A percentile compares a stretch with the other conserved stretches of the same genome.
Conservation (phyloP, 768 basidiomycete species). For the Candolleomyces aberdarensis region DNA sequence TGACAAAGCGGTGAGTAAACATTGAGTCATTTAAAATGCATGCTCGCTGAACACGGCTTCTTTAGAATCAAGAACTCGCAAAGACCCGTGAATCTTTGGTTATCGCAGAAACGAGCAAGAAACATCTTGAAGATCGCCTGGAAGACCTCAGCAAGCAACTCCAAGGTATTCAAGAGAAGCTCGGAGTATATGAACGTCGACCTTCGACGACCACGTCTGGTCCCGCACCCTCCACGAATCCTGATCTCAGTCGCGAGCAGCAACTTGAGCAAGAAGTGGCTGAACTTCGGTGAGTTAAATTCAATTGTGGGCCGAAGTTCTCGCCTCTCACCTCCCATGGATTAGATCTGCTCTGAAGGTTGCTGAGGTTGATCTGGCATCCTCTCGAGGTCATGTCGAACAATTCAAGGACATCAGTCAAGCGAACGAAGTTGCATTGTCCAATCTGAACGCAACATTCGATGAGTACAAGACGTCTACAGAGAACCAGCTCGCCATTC, state of each 20-base stretch:
- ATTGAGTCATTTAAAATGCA: not conserved
- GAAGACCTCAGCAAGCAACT: constrained; percentile 59
- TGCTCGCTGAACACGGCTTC: constrained; percentile 8
- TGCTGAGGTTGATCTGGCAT: constrained; percentile 70
- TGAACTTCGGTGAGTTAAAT: constrained; percentile 49
- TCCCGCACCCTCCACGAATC: constrained; percentile 28
- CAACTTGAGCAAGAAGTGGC: constrained; percentile 84
- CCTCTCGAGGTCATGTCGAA: constrained; percentile 68
- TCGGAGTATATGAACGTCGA: constrained; percentile 81
- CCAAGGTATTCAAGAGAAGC: constrained; percentile 79
- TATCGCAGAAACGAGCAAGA: constrained; percentile 74
- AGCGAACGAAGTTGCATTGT: constrained; percentile 75
- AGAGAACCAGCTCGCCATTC: constrained; percentile 62
- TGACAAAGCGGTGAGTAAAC: constrained; percentile 60
- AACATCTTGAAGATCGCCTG: constrained; percentile 71
- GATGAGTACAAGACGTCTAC: constrained; percentile 78
- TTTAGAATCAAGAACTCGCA: constrained; percentile 59
- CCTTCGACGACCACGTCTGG: constrained; percentile 31
- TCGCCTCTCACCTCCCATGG: no score
- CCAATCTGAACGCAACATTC: constrained; percentile 64
- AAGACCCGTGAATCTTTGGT: constrained; percentile 69
- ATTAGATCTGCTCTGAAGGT: constrained; percentile 61
- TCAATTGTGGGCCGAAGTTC: no score
- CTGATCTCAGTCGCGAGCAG: constrained; percentile 61
- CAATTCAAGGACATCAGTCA: constrained; percentile 87